Evolutionary conservation across 805 yeast species (phyloP).

Genomic region (Pichia eremophila): DNA sequence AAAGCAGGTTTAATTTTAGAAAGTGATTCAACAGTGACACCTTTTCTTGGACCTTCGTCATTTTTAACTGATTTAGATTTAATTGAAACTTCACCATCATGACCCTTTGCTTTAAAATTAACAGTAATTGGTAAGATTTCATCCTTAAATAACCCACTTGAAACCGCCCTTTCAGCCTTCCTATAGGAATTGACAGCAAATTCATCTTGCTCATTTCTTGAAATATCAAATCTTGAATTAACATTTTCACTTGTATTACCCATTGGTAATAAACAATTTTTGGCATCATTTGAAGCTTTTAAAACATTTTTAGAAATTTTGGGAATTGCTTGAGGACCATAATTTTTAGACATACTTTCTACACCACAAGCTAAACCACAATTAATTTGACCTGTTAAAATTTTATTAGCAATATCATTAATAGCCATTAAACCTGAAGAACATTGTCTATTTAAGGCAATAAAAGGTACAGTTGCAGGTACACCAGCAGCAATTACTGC

Average conservation of each 20-base stretch:
- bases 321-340: constrained; percentile 72
- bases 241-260: constrained; percentile 93
- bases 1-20: constrained; percentile 81
- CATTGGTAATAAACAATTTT: constrained; percentile 87
- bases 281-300: constrained; percentile 37
- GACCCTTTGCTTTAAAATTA: constrained; percentile 46
- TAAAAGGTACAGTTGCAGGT: constrained; percentile 69
- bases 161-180: constrained; percentile 73
- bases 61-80: constrained; percentile 24
- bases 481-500: constrained; percentile 87
- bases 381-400: constrained; percentile 77
- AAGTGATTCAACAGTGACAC: constrained; percentile 72
- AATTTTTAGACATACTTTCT: constrained; percentile 87
- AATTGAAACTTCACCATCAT: constrained; percentile 31
- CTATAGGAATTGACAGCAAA: constrained; percentile 83
- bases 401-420: constrained; percentile 83
- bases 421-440: constrained; percentile 90
- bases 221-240: constrained; percentile 52
- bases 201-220: constrained; percentile 70
- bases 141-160: constrained; percentile 66
- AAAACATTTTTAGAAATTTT: constrained; percentile 41
- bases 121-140: constrained; percentile 81
- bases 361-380: constrained; percentile 90
- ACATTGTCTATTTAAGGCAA: constrained; percentile 88
- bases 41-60: constrained; percentile 79